phyloP scores from a whole-genome alignment of 805 yeast species.

The Nakazawaea ishiwadae region DNA sequence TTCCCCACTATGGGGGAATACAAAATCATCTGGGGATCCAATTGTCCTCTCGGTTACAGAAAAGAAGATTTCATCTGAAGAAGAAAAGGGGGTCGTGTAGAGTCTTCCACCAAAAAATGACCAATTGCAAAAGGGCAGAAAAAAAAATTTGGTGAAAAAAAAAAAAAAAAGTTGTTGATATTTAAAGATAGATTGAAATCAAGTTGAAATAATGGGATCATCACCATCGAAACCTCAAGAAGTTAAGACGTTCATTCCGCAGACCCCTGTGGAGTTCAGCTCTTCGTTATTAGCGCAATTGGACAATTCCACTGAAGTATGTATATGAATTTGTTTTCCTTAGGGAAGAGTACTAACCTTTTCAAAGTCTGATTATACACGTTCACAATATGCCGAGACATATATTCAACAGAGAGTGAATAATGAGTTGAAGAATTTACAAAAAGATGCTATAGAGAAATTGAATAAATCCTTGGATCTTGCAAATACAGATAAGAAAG shows the following conservation, averaged over 20 bases:
- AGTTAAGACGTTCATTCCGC: conserved; percentile 61
- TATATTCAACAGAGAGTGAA: conserved; percentile 63
- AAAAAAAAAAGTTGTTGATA: neutral
- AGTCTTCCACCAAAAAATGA: neutral
- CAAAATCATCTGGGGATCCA: no score
- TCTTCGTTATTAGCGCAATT: conserved; percentile 60
- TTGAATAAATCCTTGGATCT: conserved; percentile 49
- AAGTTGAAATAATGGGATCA: conserved; percentile 64
- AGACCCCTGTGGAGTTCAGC: conserved; percentile 64
- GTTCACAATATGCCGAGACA: conserved; percentile 64
- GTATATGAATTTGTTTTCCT: conserved; percentile 20
- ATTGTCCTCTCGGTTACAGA: no score
- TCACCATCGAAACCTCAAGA: conserved; percentile 54
- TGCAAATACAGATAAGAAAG: conserved; percentile 29
- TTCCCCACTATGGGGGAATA: no score
- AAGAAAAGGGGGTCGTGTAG: no score
- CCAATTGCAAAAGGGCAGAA: neutral
- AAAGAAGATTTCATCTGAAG: no score
- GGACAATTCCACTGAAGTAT: conserved; percentile 52
- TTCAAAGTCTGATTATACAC: conserved; percentile 56
- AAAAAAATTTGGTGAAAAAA: neutral
- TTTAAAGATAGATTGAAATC: no score
- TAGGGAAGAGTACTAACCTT: neutral
- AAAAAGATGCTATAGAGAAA: conserved; percentile 43
- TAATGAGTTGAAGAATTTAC: conserved; percentile 49